Base-by-base conservation (phyloP, 495 filamentous ascomycete genomes). In the Daldinia loculata region DNA sequence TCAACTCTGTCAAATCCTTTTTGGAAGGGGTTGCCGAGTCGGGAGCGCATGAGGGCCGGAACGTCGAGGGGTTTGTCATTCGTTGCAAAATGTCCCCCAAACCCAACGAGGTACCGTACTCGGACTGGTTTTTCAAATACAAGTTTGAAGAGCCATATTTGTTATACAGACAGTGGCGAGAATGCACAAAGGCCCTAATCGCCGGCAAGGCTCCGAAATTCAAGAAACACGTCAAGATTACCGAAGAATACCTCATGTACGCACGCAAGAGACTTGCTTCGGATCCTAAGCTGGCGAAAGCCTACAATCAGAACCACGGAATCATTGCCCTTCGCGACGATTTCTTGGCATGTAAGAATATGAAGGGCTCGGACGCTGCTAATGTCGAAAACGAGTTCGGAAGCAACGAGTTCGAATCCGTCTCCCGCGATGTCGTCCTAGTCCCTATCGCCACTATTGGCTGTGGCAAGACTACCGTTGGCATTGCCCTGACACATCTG, bases 61-160 rank as follows among this genome's bases (percentile, higher is more conserved):
- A 98, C 69, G 95, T 97, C 2, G 95, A 99, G 78, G 95, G 95
- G 3, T 99, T 99, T 71, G 95, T 99, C 60, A 91, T 99, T 63
- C 90, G 95, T 60, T 98, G 95, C 81, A 90, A 92, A 76, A 87
- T 89, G 66, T 74, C 80, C 0, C 64, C 75, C 9, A 59, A 80
- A 7, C 70, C 68, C 0, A 74, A 74, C 2, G 78, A 77, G 43
- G 70, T 80, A 0, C 67, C 77, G 5, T 95, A 88, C 80, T 82
- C 86, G 17, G 93, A 98, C 78, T 99, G 95, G 95, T 98, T 99
- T 81, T 99, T 98, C 89, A 99, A 99, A 78, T 99, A 93, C 86
- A 99, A 99, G 82, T 99, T 98, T 59, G 95, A 99, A 77, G 96
- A 99, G 81, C 95, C 95, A 0, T 99, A 99, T 78, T 81, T 99